Evolutionary conservation across 108 stramenopile genomes (phyloP).

Genomic region (Nitzschia inconspicua): DNA sequence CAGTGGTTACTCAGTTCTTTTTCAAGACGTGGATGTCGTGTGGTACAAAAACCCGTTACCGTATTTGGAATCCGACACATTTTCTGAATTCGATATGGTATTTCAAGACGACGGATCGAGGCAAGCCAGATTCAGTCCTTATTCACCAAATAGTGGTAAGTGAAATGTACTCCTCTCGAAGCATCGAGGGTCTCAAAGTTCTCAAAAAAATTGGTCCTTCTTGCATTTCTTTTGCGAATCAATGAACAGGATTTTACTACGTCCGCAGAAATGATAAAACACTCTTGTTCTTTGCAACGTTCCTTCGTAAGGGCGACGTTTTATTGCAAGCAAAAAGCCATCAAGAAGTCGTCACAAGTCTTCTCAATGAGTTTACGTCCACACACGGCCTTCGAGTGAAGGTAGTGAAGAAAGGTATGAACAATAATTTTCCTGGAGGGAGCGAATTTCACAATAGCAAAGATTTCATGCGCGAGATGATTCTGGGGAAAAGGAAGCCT

Average conservation of each 20-base stretch:
- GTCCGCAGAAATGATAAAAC: constrained; percentile 55
- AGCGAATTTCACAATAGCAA: constrained; percentile 24
- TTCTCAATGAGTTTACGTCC: constrained; percentile 51
- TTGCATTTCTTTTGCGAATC: constrained; percentile 46
- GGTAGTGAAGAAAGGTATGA: constrained; percentile 31
- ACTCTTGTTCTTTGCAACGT: constrained; percentile 32
- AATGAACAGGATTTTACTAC: constrained; percentile 76
- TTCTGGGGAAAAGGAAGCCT: constrained; percentile 13
- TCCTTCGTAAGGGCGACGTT: constrained; percentile 50
- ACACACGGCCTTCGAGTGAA: constrained; percentile 54
- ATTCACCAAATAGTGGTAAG: constrained; percentile 55
- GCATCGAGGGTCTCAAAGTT: not conserved
- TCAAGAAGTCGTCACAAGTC: constrained; percentile 43
- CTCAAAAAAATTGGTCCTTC: too few relatives aligned
- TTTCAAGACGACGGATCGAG: constrained; percentile 75
- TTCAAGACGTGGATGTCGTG: constrained; percentile 77
- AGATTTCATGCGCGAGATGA: constrained; percentile 18
- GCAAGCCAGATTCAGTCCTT: constrained; percentile 52
- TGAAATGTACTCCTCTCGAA: not conserved
- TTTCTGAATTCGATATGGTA: constrained; percentile 39
- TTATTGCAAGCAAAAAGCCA: constrained; percentile 48
- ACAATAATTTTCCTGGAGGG: constrained; percentile 31
- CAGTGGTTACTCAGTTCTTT: constrained; percentile 77
- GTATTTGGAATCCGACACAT: constrained; percentile 36
- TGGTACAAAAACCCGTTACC: constrained; percentile 52